Percentiles rank a stretch among this genome's conserved stretches.
Evolutionary conservation across 257 asterid genomes (phyloP).

Genomic region (Penstemon barbatus): DNA sequence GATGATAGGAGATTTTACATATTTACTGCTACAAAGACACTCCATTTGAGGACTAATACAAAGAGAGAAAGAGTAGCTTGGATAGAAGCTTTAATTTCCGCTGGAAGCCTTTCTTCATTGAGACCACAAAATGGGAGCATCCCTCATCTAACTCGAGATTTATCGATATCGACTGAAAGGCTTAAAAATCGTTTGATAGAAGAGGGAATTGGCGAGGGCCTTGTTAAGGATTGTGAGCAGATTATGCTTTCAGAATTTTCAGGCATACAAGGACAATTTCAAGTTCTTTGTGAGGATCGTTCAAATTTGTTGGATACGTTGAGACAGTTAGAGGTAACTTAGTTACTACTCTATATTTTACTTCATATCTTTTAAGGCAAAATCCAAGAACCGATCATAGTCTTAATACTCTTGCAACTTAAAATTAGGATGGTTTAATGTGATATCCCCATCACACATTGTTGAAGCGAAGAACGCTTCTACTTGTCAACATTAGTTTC

Average conservation of each 20-base stretch:
- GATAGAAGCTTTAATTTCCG: slow-evolving; percentile 74
- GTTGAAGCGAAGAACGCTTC: too few species aligned
- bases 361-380: background rate
- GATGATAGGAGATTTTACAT: slow-evolving; percentile 86
- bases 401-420: too few species aligned
- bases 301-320: slow-evolving; percentile 74
- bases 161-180: slow-evolving; percentile 78
- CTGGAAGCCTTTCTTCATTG: slow-evolving; percentile 57
- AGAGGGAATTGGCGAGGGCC: slow-evolving; percentile 72
- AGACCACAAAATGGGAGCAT: slow-evolving; percentile 57
- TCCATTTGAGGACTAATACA: slow-evolving; percentile 79
- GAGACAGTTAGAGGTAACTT: slow-evolving; percentile 82
- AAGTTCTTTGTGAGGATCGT: slow-evolving; percentile 72
- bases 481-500: too few species aligned
- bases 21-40: slow-evolving; percentile 89
- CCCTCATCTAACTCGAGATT: slow-evolving; percentile 55
- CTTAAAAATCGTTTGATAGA: slow-evolving; percentile 73
- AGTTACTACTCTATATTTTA: background rate
- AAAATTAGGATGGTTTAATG: too few species aligned
- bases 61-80: slow-evolving; percentile 82
- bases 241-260: slow-evolving; percentile 87
- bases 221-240: slow-evolving; percentile 86
- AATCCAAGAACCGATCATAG: background rate
- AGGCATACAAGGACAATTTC: slow-evolving; percentile 73
- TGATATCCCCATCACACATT: too few species aligned